Percentiles rank a stretch among this genome's conserved stretches.
These are phyloP conservation scores for Coemansia sp. DNA, from an alignment of 192 early-diverging fungal genomes.

Conservation along the genomic window DNA sequence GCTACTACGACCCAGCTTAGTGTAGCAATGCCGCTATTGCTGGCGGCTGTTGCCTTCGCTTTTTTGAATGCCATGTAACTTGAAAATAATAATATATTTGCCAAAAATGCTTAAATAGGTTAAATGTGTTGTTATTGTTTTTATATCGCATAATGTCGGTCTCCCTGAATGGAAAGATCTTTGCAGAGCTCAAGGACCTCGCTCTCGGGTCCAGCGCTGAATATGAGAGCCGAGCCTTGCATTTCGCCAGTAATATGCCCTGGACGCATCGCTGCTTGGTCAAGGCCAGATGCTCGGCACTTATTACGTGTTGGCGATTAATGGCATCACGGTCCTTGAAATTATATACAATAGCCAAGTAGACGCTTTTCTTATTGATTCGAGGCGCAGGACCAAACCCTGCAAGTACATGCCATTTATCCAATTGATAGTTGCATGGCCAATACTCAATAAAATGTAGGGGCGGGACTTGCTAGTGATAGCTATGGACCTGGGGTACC, in stretches of 20 bases:
- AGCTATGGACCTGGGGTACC: too few relatives aligned
- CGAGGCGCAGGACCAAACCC: background rate
- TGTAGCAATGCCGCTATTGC: background rate
- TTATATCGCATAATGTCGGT: constrained; percentile 11
- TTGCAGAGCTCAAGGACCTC: constrained; percentile 41
- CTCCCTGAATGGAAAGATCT: constrained; percentile 22
- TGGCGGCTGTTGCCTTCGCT: background rate
- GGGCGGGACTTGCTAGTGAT: too few relatives aligned
- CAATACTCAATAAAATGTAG: too few relatives aligned
- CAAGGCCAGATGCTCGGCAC: constrained; percentile 51
- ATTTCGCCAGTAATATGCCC: constrained; percentile 57
- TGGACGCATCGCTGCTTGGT: constrained; percentile 28
- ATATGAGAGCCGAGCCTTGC: constrained; percentile 60
- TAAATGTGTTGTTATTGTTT: too few relatives aligned
- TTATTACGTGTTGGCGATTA: constrained; percentile 42
- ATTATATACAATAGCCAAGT: constrained; percentile 58
- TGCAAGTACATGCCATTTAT: too few relatives aligned
- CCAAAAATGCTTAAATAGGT: too few relatives aligned
- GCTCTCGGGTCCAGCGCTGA: constrained; percentile 52
- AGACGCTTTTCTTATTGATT: constrained; percentile 23
- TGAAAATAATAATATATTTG: too few relatives aligned
- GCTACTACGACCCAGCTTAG: background rate
- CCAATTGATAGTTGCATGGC: too few relatives aligned
- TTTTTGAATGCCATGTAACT: background rate
- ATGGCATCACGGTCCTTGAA: constrained; percentile 57